Conservation (phyloP, 768 basidiomycete genomes). For the Phlegmacium glaucopus region DNA sequence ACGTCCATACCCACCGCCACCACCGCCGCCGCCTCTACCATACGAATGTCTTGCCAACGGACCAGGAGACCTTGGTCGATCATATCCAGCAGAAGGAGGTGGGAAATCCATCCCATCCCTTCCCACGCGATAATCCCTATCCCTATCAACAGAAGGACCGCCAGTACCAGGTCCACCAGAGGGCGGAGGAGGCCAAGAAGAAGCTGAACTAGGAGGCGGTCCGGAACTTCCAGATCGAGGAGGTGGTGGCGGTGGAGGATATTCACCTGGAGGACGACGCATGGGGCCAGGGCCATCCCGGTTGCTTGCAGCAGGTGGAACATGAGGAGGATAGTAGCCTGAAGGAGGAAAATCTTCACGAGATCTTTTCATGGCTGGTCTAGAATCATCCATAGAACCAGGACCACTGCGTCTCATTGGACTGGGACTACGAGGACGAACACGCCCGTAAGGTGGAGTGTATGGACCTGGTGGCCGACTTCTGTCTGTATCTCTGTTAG, state of each 20-base stretch:
- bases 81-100: conserved; percentile 30
- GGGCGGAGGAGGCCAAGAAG: conserved; percentile 18
- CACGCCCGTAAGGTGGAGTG: conserved; percentile 30
- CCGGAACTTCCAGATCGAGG: conserved; percentile 17
- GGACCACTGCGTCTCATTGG: conserved; percentile 32
- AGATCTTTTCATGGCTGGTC: conserved; percentile 43
- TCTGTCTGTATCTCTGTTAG: conserved; percentile 23
- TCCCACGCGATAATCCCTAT: conserved; percentile 31
- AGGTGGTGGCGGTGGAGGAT: conserved; percentile 15
- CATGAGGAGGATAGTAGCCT: conserved; percentile 31
- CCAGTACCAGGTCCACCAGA: conserved; percentile 14
- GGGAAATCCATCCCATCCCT: conserved; percentile 21
- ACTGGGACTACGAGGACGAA: conserved; percentile 46
- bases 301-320: conserved; percentile 20
- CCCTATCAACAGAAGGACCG: conserved; percentile 27
- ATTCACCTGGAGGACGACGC: conserved; percentile 20
- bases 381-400: conserved; percentile 31
- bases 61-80: conserved; percentile 32
- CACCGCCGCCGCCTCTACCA: conserved; percentile 17
- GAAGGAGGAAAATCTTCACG: conserved; percentile 38
- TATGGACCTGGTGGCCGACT: conserved; percentile 16
- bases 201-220: conserved; percentile 11
- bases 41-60: conserved; percentile 18
- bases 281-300: conserved; percentile 7
- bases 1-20: conserved; percentile 21